A percentile compares a stretch with the other conserved stretches of the same genome.
phyloP scores from a whole-genome alignment of 345 rosid species.

The Psidium guajava region DNA sequence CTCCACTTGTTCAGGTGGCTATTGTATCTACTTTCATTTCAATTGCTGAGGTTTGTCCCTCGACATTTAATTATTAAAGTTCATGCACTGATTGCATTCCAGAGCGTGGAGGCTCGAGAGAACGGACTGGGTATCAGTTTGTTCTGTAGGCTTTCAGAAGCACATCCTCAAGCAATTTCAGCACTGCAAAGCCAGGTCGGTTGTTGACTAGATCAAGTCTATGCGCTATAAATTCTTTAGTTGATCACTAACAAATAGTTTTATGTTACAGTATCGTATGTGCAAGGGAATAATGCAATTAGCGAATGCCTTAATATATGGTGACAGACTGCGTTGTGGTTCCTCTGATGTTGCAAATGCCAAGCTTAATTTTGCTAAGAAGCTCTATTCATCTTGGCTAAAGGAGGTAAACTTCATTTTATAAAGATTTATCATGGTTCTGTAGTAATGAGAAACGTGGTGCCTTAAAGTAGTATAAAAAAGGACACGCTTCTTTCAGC shows the following conservation, averaged over 20 bases:
- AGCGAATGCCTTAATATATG: constrained; percentile 87
- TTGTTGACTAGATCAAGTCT: background rate
- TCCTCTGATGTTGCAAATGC: constrained; percentile 75
- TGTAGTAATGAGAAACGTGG: background rate
- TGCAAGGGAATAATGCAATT: constrained; percentile 87
- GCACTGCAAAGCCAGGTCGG: constrained; percentile 89
- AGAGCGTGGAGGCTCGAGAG: constrained; percentile 93
- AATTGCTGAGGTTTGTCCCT: background rate
- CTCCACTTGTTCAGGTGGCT: constrained; percentile 86
- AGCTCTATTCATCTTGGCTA: constrained; percentile 47
- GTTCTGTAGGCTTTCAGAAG: constrained; percentile 95
- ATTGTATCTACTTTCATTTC: constrained; percentile 1
- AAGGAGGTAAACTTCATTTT: constrained; percentile 34
- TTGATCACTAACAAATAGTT: background rate
- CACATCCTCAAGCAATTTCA: constrained; percentile 95
- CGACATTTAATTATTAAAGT: background rate
- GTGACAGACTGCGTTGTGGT: constrained; percentile 80
- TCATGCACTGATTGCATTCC: background rate
- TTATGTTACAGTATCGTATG: constrained; percentile 77
- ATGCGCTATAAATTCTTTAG: background rate
- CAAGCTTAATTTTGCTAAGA: constrained; percentile 43
- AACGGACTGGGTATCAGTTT: constrained; percentile 92
- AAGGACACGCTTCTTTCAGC: background rate
- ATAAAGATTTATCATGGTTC: background rate
- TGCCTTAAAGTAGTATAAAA: background rate